phyloP scores from a whole-genome alignment of 106 monocot genomes.

The Iris macrosiphon region DNA sequence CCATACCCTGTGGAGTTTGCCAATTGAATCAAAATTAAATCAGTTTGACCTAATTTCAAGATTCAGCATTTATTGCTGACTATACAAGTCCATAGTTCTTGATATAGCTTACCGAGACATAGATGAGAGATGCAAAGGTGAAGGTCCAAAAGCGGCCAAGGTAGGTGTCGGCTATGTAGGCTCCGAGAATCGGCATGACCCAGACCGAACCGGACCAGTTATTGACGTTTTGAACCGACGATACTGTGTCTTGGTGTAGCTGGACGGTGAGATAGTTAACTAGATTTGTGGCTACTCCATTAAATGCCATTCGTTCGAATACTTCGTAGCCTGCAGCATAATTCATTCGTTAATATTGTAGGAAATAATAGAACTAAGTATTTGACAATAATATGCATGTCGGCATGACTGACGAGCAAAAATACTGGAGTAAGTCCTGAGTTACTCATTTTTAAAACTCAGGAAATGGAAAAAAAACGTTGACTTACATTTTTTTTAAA shows the following conservation, averaged over 20 bases:
- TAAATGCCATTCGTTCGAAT: slow-evolving; percentile 72
- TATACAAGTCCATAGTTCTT: too few species aligned
- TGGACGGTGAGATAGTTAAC: slow-evolving; percentile 48
- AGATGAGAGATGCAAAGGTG: slow-evolving; percentile 51
- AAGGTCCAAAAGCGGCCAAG: slow-evolving; percentile 71
- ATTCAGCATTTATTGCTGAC: background rate
- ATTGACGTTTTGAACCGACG: slow-evolving; percentile 44
- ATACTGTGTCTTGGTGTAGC: slow-evolving; percentile 47
- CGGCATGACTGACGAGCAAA: too few species aligned
- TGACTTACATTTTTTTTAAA: too few species aligned
- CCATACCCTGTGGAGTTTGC: slow-evolving; percentile 53
- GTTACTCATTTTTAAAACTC: too few species aligned
- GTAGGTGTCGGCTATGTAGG: slow-evolving; percentile 60
- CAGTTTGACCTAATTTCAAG: background rate
- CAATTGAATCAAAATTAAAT: too few species aligned
- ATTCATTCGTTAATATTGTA: background rate
- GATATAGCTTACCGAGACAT: slow-evolving; percentile 33
- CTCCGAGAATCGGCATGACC: slow-evolving; percentile 59
- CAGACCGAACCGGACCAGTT: slow-evolving; percentile 68
- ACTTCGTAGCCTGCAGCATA: slow-evolving; percentile 38
- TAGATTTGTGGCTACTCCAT: slow-evolving; percentile 51
- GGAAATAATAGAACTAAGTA: too few species aligned
- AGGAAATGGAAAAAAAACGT: too few species aligned
- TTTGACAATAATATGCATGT: too few species aligned
- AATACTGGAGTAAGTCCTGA: too few species aligned